Percentiles rank a stretch among this genome's conserved stretches.
These are phyloP conservation scores for Thalassia testudinum DNA, from an alignment of 116 monocot species.

Conservation along the genomic window DNA sequence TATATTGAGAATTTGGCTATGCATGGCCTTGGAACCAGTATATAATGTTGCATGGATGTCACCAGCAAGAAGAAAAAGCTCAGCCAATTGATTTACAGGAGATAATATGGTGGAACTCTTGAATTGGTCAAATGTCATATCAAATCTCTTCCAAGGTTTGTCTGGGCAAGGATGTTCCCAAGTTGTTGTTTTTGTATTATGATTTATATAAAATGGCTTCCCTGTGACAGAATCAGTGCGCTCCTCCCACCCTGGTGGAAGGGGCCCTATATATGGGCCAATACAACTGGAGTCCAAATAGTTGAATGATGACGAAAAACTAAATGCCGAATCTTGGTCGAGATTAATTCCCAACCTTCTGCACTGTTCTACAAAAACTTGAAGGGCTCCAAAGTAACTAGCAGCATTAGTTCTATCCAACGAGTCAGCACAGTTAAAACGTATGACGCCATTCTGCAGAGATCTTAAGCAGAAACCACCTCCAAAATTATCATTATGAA, in stretches of 20 bases:
- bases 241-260: slow-evolving; percentile 98
- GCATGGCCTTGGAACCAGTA: slow-evolving; percentile 99
- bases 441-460: slow-evolving; percentile 90
- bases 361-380: slow-evolving; percentile 98
- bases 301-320: slow-evolving; percentile 29
- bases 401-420: slow-evolving; percentile 99
- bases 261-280: slow-evolving; percentile 33
- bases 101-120: slow-evolving; percentile 60
- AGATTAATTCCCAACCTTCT: slow-evolving; percentile 58
- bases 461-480: slow-evolving; percentile 74
- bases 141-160: slow-evolving; percentile 97
- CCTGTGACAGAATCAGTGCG: slow-evolving; percentile 90
- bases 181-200: slow-evolving; percentile 78
- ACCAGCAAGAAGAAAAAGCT: slow-evolving; percentile 92
- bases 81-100: slow-evolving; percentile 76
- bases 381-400: slow-evolving; percentile 91
- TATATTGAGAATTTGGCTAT: slow-evolving; percentile 94
- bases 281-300: slow-evolving; percentile 25
- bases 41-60: slow-evolving; percentile 99
- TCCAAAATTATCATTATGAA: slow-evolving; percentile 41
- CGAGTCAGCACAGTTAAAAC: slow-evolving; percentile 98
- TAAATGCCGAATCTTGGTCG: slow-evolving; percentile 47
- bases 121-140: slow-evolving; percentile 91
- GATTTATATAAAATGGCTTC: slow-evolving; percentile 79
- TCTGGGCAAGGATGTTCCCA: slow-evolving; percentile 91